Base-by-base conservation (phyloP, 1,139 yeast genomes). In the Geotrichum aggregatum region DNA sequence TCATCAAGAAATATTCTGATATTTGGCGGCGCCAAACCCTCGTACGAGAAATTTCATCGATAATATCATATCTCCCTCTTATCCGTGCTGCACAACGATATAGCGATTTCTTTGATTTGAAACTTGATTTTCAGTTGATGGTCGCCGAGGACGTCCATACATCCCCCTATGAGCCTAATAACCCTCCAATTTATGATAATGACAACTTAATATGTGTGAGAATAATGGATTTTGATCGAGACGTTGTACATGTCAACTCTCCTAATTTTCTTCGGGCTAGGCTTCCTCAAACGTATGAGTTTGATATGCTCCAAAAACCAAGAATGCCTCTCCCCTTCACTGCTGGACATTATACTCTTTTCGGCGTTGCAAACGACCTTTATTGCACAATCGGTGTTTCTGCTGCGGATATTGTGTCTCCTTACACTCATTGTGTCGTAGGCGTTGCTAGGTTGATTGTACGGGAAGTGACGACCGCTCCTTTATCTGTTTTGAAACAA, bases 21-120 rank as follows among this genome's bases (percentile, higher is more conserved):
- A 39, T 40, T 16, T 61, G 65, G 65, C 48, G 45, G 16, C 33
- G 35, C 1, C 51, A 31, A 3, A 47, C 54, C 8, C 16, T 44
- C 24, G 48, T 59, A 42, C 33, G 54, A 19, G 50, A 56, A 41
- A 49, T 57, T 10, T 54, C 55, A 14, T 42, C 52, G 19, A 44
- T 61, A 1, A 47, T 61, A 10, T 47, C 51, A 1, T 39, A 42
- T 14, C 53, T 62, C 1, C 46, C 52, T 8, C 33, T 54, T 11
- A 52, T 65, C 31, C 56, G 57, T 47, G 54, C 56, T 18, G 64
- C 65, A 1, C 67, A 64, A 52, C 49, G 52, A 3, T 31, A 59
- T 48, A 48, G 57, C 30, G 54, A 55, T 28, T 48, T 49, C 18
- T 46, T 57, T 28, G 56, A 50, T 14, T 49, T 52, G n/a, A 51